Percentiles rank a stretch among this genome's conserved stretches.
These are phyloP conservation scores for Acanthamoeba culbertsoni DNA, from an alignment of 208 protist species.

Conservation along the genomic window DNA sequence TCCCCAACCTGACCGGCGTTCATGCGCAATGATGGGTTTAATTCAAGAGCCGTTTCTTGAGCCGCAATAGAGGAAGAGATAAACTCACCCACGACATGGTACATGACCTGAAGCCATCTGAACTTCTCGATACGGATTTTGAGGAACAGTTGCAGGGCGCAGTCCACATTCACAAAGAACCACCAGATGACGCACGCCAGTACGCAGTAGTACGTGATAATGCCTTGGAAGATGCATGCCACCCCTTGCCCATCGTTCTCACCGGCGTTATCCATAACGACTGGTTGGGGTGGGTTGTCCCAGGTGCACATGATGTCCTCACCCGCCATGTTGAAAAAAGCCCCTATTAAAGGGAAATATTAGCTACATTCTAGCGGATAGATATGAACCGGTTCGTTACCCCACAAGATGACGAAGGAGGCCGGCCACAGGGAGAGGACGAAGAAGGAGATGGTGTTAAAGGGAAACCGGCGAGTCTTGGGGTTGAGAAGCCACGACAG, in stretches of 20 bases:
- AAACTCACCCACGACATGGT: neutral
- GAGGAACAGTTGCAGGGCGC: neutral
- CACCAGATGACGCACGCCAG: constrained; percentile 35
- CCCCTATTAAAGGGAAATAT: neutral
- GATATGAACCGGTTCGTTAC: neutral
- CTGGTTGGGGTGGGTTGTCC: neutral
- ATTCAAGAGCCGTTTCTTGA: no score
- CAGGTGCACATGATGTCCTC: constrained; percentile 18
- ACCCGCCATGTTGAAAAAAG: constrained; percentile 6
- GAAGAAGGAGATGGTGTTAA: constrained; percentile 20
- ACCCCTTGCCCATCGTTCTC: constrained; percentile 22
- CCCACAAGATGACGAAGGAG: neutral
- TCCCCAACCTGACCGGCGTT: neutral
- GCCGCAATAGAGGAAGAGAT: neutral
- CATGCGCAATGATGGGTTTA: no score
- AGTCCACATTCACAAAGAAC: constrained; percentile 32
- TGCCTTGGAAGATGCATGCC: constrained; percentile 34
- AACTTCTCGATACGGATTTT: neutral
- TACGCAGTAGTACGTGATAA: neutral
- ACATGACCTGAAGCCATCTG: neutral
- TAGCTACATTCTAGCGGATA: neutral
- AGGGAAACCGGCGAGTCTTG: neutral
- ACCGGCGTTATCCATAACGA: neutral
- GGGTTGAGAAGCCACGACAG: constrained; percentile 22
- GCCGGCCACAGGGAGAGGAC: neutral